These are phyloP conservation scores for Cystoisospora suis DNA, from an alignment of 169 alveolate species.

Conservation along the genomic window DNA sequence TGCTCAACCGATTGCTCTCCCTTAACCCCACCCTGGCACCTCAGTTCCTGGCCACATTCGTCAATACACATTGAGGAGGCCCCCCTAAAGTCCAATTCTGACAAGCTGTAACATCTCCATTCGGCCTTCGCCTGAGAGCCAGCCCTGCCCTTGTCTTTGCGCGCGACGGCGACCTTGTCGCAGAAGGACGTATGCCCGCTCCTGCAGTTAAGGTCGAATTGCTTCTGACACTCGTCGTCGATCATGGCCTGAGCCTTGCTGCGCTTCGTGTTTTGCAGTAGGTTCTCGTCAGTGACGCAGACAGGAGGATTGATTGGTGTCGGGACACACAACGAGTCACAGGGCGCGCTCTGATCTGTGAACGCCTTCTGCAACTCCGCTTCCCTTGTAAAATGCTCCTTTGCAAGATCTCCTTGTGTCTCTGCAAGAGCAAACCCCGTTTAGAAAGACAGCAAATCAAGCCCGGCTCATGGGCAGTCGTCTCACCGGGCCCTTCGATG, in stretches of 20 bases:
- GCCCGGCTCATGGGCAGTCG: no score
- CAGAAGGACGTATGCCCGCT: background rate
- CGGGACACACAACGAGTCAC: background rate
- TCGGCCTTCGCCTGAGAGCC: background rate
- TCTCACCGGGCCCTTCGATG: no score
- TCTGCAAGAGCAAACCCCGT: background rate
- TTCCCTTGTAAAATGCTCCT: background rate
- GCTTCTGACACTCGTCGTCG: conserved; percentile 6
- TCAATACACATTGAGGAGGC: background rate
- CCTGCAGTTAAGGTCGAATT: background rate
- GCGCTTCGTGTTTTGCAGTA: conserved; percentile 5
- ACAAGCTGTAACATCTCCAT: background rate
- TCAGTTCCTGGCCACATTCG: background rate
- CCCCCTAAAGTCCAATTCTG: background rate
- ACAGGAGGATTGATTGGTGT: background rate
- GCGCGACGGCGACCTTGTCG: background rate
- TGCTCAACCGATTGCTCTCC: background rate
- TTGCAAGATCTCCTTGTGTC: background rate
- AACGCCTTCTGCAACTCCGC: background rate
- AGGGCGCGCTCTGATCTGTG: background rate
- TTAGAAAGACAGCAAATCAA: no score
- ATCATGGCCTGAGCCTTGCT: background rate
- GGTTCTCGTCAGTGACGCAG: background rate
- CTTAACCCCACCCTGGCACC: background rate
- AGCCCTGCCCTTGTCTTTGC: conserved; percentile 1